These are phyloP conservation scores for Suillus subaureus DNA, from an alignment of 768 basidiomycete species.

Conservation along the genomic window DNA sequence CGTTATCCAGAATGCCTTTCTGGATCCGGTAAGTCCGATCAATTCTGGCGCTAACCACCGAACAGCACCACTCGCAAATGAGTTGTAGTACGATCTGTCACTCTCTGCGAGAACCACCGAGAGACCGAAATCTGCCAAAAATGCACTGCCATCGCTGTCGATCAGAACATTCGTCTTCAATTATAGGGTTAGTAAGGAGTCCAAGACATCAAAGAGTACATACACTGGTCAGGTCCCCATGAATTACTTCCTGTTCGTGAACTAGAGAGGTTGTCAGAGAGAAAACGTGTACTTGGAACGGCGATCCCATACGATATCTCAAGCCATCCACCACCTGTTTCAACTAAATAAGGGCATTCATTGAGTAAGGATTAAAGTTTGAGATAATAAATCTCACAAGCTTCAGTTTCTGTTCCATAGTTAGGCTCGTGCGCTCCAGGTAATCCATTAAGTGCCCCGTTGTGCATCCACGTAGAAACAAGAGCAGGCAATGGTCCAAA, in stretches of 20 bases:
- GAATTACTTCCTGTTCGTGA: neutral
- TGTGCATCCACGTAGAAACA: slow-evolving; percentile 1
- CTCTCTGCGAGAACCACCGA: neutral
- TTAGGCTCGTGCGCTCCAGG: neutral
- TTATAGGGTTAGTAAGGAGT: neutral
- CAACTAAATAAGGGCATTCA: neutral
- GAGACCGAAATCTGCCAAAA: slow-evolving; percentile 4
- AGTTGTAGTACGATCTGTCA: neutral
- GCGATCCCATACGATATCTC: neutral
- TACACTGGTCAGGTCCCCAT: slow-evolving; percentile 5
- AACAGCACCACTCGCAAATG: neutral
- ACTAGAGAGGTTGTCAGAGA: neutral
- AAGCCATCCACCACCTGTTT: slow-evolving; percentile 3
- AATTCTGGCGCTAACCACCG: slow-evolving; percentile 4
- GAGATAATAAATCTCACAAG: neutral
- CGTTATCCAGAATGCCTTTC: neutral
- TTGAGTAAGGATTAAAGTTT: neutral
- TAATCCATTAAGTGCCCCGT: neutral
- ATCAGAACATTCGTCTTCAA: slow-evolving; percentile 3
- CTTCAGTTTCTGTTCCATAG: neutral
- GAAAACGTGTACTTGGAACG: neutral
- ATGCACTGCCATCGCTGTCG: neutral
- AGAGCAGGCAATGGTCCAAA: slow-evolving; percentile 2
- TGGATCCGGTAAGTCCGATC: neutral
- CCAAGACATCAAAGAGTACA: neutral